Evolutionary conservation across 192 early-diverging fungal genomes (phyloP).

Genomic region (Backusella sp.): DNA sequence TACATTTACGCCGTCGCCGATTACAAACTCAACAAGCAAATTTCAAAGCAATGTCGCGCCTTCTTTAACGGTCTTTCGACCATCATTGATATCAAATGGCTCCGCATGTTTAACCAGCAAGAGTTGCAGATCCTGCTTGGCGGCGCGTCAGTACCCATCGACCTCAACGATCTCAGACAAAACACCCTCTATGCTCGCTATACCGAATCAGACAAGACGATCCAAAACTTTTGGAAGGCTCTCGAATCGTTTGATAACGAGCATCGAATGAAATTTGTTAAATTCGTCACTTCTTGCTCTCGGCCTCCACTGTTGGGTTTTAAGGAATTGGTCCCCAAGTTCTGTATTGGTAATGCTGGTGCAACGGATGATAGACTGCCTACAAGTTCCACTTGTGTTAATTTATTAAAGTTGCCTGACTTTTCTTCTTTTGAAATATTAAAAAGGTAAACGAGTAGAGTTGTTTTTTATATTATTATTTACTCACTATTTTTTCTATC

Average conservation of each 20-base stretch:
- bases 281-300: constrained; percentile 91
- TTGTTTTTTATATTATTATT: constrained; percentile 4
- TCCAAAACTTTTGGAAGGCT: constrained; percentile 65
- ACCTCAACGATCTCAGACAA: constrained; percentile 69
- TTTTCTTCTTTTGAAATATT: constrained; percentile 60
- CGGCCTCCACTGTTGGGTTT: constrained; percentile 93
- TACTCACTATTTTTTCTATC: background rate
- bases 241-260: constrained; percentile 43
- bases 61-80: constrained; percentile 85
- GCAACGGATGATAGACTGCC: constrained; percentile 73
- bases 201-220: constrained; percentile 66
- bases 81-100: constrained; percentile 85
- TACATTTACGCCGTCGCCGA: constrained; percentile 90
- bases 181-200: constrained; percentile 82
- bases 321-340: constrained; percentile 64
- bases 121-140: constrained; percentile 91
- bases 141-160: constrained; percentile 74
- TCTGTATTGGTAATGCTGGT: constrained; percentile 72
- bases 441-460: constrained; percentile 43
- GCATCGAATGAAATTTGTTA: constrained; percentile 55
- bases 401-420: constrained; percentile 86
- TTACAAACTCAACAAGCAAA: constrained; percentile 83
- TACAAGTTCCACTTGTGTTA: constrained; percentile 82
- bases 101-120: constrained; percentile 89
- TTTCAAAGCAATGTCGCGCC: constrained; percentile 71